Conservation (phyloP, 2,329 filamentous ascomycete genomes). For the Fusarium bactridioides region DNA sequence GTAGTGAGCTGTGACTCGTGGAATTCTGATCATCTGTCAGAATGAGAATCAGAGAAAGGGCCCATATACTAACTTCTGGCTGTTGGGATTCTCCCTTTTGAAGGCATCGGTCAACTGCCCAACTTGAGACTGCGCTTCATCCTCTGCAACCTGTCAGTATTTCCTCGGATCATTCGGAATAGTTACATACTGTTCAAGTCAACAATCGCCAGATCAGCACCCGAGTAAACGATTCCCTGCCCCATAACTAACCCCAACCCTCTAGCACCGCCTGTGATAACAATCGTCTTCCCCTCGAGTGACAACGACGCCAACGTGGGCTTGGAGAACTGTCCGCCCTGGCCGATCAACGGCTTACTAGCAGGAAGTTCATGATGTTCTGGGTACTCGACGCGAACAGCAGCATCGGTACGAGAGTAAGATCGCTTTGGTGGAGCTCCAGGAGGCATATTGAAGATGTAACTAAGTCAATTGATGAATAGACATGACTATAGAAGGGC, state of each 20-base stretch:
- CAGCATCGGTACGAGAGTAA: slow-evolving; percentile 81
- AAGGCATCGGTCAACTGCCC: slow-evolving; percentile 76
- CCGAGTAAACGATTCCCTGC: slow-evolving; percentile 87
- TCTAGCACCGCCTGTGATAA: slow-evolving; percentile 90
- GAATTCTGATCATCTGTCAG: slow-evolving; percentile 58
- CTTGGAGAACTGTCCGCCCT: slow-evolving; percentile 82
- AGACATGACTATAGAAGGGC: background rate
- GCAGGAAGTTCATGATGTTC: slow-evolving; percentile 75
- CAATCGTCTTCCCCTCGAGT: slow-evolving; percentile 79
- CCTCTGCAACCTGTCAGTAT: slow-evolving; percentile 60
- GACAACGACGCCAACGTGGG: slow-evolving; percentile 86
- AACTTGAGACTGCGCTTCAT: slow-evolving; percentile 82
- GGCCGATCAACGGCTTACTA: slow-evolving; percentile 74
- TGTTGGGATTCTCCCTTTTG: slow-evolving; percentile 77
- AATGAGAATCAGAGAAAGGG: accelerated
- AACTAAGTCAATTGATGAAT: background rate
- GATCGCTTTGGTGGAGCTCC: slow-evolving; percentile 27
- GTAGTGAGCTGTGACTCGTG: slow-evolving; percentile 87
- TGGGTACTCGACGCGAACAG: slow-evolving; percentile 80
- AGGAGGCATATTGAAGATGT: slow-evolving; percentile 9
- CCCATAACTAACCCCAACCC: slow-evolving; percentile 92
- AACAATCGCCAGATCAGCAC: slow-evolving; percentile 88
- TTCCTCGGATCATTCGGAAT: background rate
- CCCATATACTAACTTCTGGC: slow-evolving; percentile 61
- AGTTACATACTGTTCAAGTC: slow-evolving; percentile 81